Base-by-base conservation (phyloP, 345 rosid species). In the Boechera stricta region DNA sequence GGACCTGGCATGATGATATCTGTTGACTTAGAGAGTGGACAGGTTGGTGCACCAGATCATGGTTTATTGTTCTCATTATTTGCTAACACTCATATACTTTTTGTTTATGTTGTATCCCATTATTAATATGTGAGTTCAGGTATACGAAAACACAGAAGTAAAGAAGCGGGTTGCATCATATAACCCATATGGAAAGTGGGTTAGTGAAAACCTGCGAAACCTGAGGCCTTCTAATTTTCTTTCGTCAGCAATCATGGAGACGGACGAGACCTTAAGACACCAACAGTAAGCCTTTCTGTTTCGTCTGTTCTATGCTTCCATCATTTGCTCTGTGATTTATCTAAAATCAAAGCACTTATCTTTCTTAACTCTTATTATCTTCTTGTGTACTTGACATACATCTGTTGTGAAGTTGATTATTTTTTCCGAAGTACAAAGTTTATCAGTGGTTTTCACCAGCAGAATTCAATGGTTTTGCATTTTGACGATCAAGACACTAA, bases 1-100 rank as follows among this genome's bases (percentile, higher is more conserved):
- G 99, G 99, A 63, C 99, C 99, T 45, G 99, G 99, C 81, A 95
- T 95, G 99, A 95, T 95, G 99, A 95, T 95, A 79, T 62, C 94
- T 71, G 99, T 90, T 74, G 98, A 95, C 84, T 83, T 95, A 81
- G 84, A 64, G 48, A 81, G 82, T 83, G 99, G 99, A 66, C 96
- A 92, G 99, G 99, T 92, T 68, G 78, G 92, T 89, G 45, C 44
- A 55, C 65, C 75, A 33, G 55, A 73, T 32, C 47, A 47, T 44
- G 58, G 71, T 64, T 53, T 33, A 70, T 55, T 8, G 29, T 45
- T 65, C 36, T 79, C 72, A 63, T 60, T 52, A 59, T 38, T 39
- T 44, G 10, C 38, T 18, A 15, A 24, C 44, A 59, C 24, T 16
- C 39, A 28, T 38, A 12, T 64, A 42, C 15, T 41, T 41, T 73